Evolutionary conservation across 139 green algal species (phyloP), one percentile per base, ranked within the genome.

Genomic region (Haematococcus lacustris): DNA sequence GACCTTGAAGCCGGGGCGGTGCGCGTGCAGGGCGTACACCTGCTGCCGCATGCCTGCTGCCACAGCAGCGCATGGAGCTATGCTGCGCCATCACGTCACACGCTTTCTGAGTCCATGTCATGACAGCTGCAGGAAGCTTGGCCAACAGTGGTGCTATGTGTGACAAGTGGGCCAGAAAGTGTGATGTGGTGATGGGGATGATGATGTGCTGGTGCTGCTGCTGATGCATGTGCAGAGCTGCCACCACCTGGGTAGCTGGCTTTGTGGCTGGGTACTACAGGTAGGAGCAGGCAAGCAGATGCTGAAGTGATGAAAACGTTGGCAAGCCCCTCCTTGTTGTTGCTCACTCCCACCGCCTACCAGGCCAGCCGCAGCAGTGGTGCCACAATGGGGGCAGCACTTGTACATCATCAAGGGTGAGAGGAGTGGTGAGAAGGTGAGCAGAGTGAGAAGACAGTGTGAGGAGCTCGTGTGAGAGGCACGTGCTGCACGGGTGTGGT

Each of bases 11-110:
- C 78, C 78, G 2, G 57, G 43, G 7, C 78, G 40, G 30, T 51
- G 32, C 30, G 78, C 60, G 43, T 83, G 78, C 41, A 79, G 69
- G 39, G 28, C 57, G 65, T 79, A 83, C 40, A 83, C 78, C 69
- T 66, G n/a, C 47, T 83, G 78, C 23, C 78, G 68, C 71, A 79
- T 68, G 50, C 78, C 78, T 77, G 71, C 17, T 30, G 7, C 25
- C 17, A 40, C 3, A 13, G 3, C 6, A 0, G 30, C 32, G 57
- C 57, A 26, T 33, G 28, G 23, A 64, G 23, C n/a, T 30, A 33
- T 3, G 25, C n/a, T 40, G 30, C n/a, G 5, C 38, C 60, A 39
- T 23, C 9, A 17, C 43, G 43, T 53, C 9, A 39, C 28, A 67
- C 60, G 7, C 6, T 28, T 9, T 17, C 9, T 53, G 43, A 53